These are phyloP conservation scores for Yarrowia sp. DNA, from an alignment of 805 yeast genomes.

Conservation along the genomic window DNA sequence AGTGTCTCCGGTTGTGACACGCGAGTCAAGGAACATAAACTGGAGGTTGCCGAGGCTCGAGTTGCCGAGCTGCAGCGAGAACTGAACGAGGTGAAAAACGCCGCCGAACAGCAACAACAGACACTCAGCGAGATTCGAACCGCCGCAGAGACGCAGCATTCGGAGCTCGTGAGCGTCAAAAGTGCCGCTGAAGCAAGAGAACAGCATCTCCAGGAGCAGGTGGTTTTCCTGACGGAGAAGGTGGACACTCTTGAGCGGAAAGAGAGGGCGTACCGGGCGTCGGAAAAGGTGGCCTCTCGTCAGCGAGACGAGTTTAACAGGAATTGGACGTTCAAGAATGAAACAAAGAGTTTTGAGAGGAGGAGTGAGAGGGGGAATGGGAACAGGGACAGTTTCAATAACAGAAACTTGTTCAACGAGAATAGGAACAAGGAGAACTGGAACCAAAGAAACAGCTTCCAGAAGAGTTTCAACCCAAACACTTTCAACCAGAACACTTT, in stretches of 20 bases:
- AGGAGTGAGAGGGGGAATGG: no score
- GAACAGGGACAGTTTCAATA: no score
- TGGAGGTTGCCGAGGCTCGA: neutral
- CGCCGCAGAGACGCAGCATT: no score
- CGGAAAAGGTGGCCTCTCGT: neutral
- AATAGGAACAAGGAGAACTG: no score
- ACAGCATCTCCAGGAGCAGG: conserved; percentile 20
- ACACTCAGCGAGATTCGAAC: no score
- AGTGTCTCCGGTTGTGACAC: conserved; percentile 10
- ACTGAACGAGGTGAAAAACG: neutral
- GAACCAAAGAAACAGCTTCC: neutral
- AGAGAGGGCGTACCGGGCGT: conserved; percentile 3
- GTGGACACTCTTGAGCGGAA: neutral
- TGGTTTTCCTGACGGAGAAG: neutral
- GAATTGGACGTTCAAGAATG: neutral
- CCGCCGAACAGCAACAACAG: neutral
- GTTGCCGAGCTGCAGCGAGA: neutral
- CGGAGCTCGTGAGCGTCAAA: neutral
- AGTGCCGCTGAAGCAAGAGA: neutral
- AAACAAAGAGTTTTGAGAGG: no score
- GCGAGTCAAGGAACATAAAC: conserved; percentile 9
- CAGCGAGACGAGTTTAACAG: neutral
- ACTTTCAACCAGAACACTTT: neutral
- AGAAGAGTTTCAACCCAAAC: neutral
- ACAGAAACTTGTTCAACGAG: no score